Base-by-base conservation (phyloP, 305 asterid species). In the Solanum aculeatissimum region DNA sequence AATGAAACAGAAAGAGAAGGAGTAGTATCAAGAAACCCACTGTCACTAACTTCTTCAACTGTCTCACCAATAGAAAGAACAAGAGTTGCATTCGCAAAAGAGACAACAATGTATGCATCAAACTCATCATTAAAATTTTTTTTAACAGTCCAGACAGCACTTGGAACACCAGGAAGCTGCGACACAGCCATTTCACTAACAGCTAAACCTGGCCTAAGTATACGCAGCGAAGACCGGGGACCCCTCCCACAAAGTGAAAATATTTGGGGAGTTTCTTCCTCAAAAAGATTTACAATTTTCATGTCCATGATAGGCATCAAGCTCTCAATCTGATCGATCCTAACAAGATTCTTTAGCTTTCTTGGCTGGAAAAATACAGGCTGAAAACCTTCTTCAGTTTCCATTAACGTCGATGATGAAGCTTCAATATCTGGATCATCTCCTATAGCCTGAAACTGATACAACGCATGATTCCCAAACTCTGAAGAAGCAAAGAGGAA, bases 121-220 rank as follows among this genome's bases (percentile, higher is more conserved):
- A 97, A 97, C 81, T 95, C 99, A 89, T 97, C 99, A 83, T 84
- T 93, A 80, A 92, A 95, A 74, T 95, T 97, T 90, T 95, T 97
- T 86, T 95, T 97, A 10, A 97, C 99, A 4, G 99, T 97, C 99
- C 99, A 97, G 81, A 97, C 98, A 15, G 99, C 99, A 94, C 95
- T 97, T 43, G 99, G 98, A 82, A 95, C 98, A 72, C 98, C 99
- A 13, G 99, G 99, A 83, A 97, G 92, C 90, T 92, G 98, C n/a
- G 99, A 97, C 63, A 97, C 98, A 7, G 99, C 99, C 98, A 97
- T 97, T 93, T 97, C 99, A 90, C 97, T 97, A 81, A 97, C 94
- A 88, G 99, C 99, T 92, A 97, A 90, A 65, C 99, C 99, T 0
- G 99, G 97, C 90, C 97, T 91, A 84, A 97, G 86, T 79, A 97